Percentiles rank a stretch among this genome's conserved stretches.
These are phyloP conservation scores for Diaporthe nobilis DNA, from an alignment of 2,329 filamentous ascomycete genomes.

Conservation along the genomic window DNA sequence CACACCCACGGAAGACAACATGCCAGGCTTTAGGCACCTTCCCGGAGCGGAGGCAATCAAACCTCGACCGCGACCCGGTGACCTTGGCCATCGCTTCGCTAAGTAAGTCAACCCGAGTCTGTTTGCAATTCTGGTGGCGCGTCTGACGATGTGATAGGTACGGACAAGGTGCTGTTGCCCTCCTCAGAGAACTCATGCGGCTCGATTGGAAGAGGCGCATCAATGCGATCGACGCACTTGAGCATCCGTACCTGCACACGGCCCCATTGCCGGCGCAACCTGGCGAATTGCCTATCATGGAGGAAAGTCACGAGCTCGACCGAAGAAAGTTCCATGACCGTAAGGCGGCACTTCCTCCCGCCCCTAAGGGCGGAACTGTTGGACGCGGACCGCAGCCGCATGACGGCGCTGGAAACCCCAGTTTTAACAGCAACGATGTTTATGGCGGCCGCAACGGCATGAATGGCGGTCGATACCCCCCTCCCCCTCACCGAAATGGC, in stretches of 20 bases:
- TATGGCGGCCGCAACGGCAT: slow-evolving; percentile 64
- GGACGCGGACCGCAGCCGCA: slow-evolving; percentile 73
- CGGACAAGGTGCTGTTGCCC: slow-evolving; percentile 79
- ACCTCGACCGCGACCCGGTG: slow-evolving; percentile 72
- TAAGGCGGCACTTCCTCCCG: slow-evolving; percentile 86
- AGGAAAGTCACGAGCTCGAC: slow-evolving; percentile 97
- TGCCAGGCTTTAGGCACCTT: slow-evolving; percentile 90
- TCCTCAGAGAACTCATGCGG: slow-evolving; percentile 85
- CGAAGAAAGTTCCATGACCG: slow-evolving; percentile 90
- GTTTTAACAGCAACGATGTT: slow-evolving; percentile 66
- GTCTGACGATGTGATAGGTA: slow-evolving; percentile 59
- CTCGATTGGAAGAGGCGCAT: slow-evolving; percentile 91
- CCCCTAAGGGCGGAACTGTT: slow-evolving; percentile 91
- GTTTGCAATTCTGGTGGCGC: background rate
- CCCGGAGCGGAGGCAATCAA: slow-evolving; percentile 85
- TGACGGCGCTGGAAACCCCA: slow-evolving; percentile 59
- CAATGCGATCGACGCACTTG: slow-evolving; percentile 93
- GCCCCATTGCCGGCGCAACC: slow-evolving; percentile 84
- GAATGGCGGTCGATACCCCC: slow-evolving; percentile 62
- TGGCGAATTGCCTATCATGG: slow-evolving; percentile 89
- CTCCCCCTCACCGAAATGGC: slow-evolving; percentile 51
- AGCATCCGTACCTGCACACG: slow-evolving; percentile 91
- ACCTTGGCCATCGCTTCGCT: slow-evolving; percentile 80
- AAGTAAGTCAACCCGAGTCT: slow-evolving; percentile 61
- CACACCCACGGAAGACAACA: slow-evolving; percentile 87